phyloP scores from a whole-genome alignment of 345 rosid genomes.

The Euclidium syriacum region DNA sequence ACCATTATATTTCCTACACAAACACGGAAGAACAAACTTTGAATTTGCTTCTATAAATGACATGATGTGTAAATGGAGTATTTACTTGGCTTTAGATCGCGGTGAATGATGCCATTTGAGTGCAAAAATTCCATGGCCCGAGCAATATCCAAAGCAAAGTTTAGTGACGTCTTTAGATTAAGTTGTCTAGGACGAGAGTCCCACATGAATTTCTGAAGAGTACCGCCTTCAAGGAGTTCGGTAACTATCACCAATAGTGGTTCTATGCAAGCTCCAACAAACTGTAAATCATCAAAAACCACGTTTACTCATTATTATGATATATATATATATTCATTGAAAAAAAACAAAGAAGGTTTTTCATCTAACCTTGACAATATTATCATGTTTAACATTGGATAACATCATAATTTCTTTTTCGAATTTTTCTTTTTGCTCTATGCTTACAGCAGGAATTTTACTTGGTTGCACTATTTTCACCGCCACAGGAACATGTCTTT shows the following conservation, averaged over 20 bases:
- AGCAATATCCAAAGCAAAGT: slow-evolving; percentile 54
- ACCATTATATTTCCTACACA: slow-evolving; percentile 51
- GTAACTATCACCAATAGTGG: slow-evolving; percentile 56
- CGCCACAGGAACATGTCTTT: slow-evolving; percentile 36
- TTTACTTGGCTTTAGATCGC: slow-evolving; percentile 68
- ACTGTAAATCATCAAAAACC: slow-evolving; percentile 24
- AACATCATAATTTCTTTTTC: slow-evolving; percentile 52
- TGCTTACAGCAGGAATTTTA: slow-evolving; percentile 26
- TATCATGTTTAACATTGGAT: slow-evolving; percentile 43
- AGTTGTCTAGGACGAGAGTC: slow-evolving; percentile 42
- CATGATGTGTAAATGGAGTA: not conserved
- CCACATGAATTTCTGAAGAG: slow-evolving; percentile 45
- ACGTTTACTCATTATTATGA: not conserved
- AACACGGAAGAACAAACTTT: not conserved
- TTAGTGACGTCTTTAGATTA: slow-evolving; percentile 33
- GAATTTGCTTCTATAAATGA: not conserved
- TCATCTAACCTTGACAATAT: slow-evolving; percentile 43
- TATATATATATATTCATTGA: not conserved
- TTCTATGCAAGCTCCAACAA: slow-evolving; percentile 50
- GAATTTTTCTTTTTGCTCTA: slow-evolving; percentile 36
- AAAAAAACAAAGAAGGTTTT: not conserved
- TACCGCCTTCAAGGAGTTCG: slow-evolving; percentile 46
- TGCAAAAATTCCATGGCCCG: slow-evolving; percentile 69
- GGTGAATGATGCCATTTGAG: slow-evolving; percentile 64
- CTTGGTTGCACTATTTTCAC: slow-evolving; percentile 49